Percentiles rank a stretch among this genome's conserved stretches.
Conservation (phyloP, 1,284 basidiomycete species). For the Ganoderma resinaceum region DNA sequence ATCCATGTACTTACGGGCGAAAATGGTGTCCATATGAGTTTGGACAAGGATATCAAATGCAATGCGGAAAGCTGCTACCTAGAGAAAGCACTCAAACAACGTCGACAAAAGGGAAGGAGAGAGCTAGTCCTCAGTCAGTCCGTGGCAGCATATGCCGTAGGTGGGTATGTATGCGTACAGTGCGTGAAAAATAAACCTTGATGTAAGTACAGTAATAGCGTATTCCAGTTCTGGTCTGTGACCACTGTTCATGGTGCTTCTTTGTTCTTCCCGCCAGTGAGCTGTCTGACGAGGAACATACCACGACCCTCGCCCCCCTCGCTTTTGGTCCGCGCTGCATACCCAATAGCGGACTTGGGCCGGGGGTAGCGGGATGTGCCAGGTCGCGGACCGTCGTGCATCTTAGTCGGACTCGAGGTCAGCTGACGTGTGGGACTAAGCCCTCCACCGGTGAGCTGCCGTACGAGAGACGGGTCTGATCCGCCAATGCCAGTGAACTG, state of each 20-base stretch:
- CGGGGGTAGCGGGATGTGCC: conserved; percentile 38
- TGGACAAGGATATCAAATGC: not conserved
- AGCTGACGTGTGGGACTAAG: conserved; percentile 65
- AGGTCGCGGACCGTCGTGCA: conserved; percentile 40
- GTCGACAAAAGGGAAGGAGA: conserved; percentile 5
- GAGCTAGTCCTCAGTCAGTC: conserved; percentile 21
- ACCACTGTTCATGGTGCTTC: conserved; percentile 17
- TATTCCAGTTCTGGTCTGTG: not conserved
- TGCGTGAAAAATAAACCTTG: conserved; percentile 3
- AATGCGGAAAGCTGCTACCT: not conserved
- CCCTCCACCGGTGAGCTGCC: conserved; percentile 72
- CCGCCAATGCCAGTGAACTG: conserved; percentile 73
- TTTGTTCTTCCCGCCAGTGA: conserved; percentile 60
- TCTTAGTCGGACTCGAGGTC: conserved; percentile 44
- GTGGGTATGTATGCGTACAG: conserved; percentile 19
- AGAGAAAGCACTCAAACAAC: conserved; percentile 24
- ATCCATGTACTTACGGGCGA: not conserved
- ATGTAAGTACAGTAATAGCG: not conserved
- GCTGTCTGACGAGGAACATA: conserved; percentile 58
- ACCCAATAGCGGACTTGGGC: conserved; percentile 46
- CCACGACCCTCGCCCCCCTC: conserved; percentile 46
- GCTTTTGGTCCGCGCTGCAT: conserved; percentile 38
- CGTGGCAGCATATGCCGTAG: conserved; percentile 5
- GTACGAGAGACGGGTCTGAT: conserved; percentile 53
- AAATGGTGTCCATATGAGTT: not conserved